These are phyloP conservation scores for Phialemonium atrogriseum DNA, from an alignment of 2,329 filamentous ascomycete genomes.

Conservation along the genomic window DNA sequence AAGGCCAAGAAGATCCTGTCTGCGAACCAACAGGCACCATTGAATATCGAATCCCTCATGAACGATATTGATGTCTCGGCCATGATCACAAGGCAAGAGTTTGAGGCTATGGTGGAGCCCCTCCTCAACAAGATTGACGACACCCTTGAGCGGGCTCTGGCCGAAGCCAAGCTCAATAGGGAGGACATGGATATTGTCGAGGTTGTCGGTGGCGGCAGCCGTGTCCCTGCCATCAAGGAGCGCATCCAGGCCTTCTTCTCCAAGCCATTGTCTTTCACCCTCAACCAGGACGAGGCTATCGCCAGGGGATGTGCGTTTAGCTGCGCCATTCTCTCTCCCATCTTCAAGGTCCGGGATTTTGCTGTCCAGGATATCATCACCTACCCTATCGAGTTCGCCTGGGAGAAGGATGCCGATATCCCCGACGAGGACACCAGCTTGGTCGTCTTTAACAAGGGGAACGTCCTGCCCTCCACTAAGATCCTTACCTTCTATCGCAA, in stretches of 20 bases:
- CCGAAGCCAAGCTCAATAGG: constrained; percentile 82
- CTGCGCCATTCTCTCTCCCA: constrained; percentile 93
- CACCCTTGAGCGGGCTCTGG: constrained; percentile 83
- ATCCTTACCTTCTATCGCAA: constrained; percentile 99
- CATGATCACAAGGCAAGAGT: constrained; percentile 87
- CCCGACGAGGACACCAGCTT: constrained; percentile 96
- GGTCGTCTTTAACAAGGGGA: constrained; percentile 95
- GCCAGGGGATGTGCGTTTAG: constrained; percentile 94
- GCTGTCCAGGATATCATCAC: constrained; percentile 93
- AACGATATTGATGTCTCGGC: constrained; percentile 88
- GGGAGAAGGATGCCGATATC: constrained; percentile 98
- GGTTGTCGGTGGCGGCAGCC: constrained; percentile 88
- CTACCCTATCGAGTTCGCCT: constrained; percentile 97
- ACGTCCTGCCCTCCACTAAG: constrained; percentile 95
- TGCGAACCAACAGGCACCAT: constrained; percentile 81
- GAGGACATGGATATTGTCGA: constrained; percentile 93
- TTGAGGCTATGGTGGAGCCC: constrained; percentile 84
- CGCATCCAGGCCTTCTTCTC: constrained; percentile 84
- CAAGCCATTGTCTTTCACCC: constrained; percentile 87
- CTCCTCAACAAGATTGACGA: constrained; percentile 63
- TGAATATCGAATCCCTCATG: constrained; percentile 98
- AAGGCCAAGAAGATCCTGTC: constrained; percentile 98
- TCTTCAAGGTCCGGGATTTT: constrained; percentile 98
- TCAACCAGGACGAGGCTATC: constrained; percentile 97
- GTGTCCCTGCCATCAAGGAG: constrained; percentile 88